Conservation (phyloP, 2,329 filamentous ascomycete species). For the Beauveria bassiana region DNA sequence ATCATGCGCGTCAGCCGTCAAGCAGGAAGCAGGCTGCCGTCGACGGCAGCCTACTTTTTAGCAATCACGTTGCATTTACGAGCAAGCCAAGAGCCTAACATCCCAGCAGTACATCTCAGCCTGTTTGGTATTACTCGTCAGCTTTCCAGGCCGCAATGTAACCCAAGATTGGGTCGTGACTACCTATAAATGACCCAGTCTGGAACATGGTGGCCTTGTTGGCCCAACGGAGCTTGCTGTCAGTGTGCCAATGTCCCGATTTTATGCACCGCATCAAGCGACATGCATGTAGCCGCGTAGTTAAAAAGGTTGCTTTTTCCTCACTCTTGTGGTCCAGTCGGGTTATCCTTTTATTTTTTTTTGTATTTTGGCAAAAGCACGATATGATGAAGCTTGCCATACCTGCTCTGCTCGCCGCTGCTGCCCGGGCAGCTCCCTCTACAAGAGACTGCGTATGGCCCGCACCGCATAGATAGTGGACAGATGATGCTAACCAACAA, state of each 20-base stretch:
- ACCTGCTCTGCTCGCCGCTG: neutral
- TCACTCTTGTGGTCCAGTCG: neutral
- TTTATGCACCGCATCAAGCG: neutral
- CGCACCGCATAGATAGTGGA: neutral
- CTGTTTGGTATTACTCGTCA: neutral
- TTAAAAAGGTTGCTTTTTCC: conserved; percentile 1
- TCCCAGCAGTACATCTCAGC: neutral
- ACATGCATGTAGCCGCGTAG: neutral
- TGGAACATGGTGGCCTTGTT: neutral
- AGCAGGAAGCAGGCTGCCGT: neutral
- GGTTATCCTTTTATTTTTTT: neutral
- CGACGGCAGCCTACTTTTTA: neutral
- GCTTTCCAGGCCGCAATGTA: conserved; percentile 1
- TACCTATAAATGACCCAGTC: neutral
- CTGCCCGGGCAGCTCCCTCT: neutral
- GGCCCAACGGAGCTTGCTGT: neutral
- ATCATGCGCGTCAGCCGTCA: neutral
- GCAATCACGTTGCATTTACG: conserved; percentile 1
- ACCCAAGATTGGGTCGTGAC: neutral
- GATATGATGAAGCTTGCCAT: neutral
- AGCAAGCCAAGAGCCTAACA: neutral
- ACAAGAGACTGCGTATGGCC: neutral
- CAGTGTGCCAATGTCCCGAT: neutral
- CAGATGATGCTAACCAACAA: neutral
- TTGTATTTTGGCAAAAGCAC: neutral